A percentile compares a stretch with the other conserved stretches of the same genome.
These are phyloP conservation scores for Leccinum boreale DNA, from an alignment of 768 basidiomycete species.

Conservation along the genomic window DNA sequence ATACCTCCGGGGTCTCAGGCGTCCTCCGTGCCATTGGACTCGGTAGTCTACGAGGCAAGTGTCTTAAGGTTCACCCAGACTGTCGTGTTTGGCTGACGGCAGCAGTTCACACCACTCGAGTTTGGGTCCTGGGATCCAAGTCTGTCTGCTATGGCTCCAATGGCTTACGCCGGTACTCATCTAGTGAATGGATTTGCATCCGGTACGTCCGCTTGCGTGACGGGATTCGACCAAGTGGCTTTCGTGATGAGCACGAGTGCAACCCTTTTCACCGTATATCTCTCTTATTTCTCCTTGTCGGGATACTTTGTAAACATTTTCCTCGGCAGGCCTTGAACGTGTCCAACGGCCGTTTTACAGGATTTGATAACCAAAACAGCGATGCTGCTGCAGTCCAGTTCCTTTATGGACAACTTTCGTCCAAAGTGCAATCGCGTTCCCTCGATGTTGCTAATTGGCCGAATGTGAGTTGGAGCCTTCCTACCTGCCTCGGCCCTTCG, in stretches of 20 bases:
- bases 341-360: constrained; percentile 34
- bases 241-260: constrained; percentile 78
- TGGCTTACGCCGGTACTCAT: constrained; percentile 62
- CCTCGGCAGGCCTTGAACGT: constrained; percentile 50
- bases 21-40: constrained; percentile 37
- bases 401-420: constrained; percentile 45
- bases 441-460: constrained; percentile 72
- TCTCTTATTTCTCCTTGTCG: background rate
- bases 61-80: constrained; percentile 1
- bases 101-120: constrained; percentile 59
- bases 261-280: constrained; percentile 58
- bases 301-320: background rate
- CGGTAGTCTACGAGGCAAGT: constrained; percentile 58
- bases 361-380: constrained; percentile 9
- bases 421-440: constrained; percentile 45
- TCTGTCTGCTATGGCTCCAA: constrained; percentile 66
- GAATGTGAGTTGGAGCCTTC: constrained; percentile 33
- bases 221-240: constrained; percentile 69
- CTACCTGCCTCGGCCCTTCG: background rate
- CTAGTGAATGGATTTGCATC: constrained; percentile 53
- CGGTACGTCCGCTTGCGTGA: constrained; percentile 59
- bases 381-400: constrained; percentile 37
- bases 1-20: constrained; percentile 43
- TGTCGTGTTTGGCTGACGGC: background rate
- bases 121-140: constrained; percentile 73